Percentiles rank a stretch among this genome's conserved stretches.
Evolutionary conservation across 805 yeast species (phyloP).

Genomic region (Yamadazyma sp.): DNA sequence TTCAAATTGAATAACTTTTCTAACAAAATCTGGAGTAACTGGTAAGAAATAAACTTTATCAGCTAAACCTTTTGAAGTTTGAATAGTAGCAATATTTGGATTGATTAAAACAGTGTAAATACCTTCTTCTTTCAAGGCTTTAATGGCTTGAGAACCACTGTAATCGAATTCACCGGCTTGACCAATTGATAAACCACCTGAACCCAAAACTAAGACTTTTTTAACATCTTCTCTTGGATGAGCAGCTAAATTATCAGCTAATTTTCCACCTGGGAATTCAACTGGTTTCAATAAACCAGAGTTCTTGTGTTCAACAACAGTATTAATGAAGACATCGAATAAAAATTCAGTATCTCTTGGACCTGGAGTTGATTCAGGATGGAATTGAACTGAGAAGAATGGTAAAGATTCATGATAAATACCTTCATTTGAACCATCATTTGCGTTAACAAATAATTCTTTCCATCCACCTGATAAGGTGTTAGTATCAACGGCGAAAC

Average conservation of each 20-base stretch:
- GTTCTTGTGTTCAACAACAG: constrained; percentile 65
- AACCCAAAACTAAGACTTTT: constrained; percentile 91
- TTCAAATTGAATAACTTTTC: constrained; percentile 93
- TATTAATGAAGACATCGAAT: constrained; percentile 85
- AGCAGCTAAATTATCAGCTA: constrained; percentile 68
- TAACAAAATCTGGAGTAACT: constrained; percentile 94
- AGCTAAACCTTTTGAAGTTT: constrained; percentile 91
- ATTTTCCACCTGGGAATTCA: constrained; percentile 84
- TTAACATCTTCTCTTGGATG: constrained; percentile 81
- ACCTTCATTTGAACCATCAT: constrained; percentile 98
- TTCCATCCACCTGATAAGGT: constrained; percentile 82
- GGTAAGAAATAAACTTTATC: constrained; percentile 95
- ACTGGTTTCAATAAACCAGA: constrained; percentile 66
- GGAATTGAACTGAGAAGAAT: constrained; percentile 96
- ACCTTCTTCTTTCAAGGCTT: constrained; percentile 92
- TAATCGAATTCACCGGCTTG: constrained; percentile 99
- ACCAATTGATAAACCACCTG: constrained; percentile 96
- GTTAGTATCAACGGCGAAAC: constrained; percentile 88
- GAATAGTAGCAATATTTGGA: constrained; percentile 96
- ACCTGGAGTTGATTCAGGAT: constrained; percentile 99
- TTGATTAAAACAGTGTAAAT: constrained; percentile 91
- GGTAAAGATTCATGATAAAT: constrained; percentile 87
- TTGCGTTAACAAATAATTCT: constrained; percentile 91
- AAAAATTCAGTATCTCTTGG: constrained; percentile 98
- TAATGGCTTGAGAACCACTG: constrained; percentile 96